phyloP scores from a whole-genome alignment of 148 eudicot species.

The Bassia scoparia region DNA sequence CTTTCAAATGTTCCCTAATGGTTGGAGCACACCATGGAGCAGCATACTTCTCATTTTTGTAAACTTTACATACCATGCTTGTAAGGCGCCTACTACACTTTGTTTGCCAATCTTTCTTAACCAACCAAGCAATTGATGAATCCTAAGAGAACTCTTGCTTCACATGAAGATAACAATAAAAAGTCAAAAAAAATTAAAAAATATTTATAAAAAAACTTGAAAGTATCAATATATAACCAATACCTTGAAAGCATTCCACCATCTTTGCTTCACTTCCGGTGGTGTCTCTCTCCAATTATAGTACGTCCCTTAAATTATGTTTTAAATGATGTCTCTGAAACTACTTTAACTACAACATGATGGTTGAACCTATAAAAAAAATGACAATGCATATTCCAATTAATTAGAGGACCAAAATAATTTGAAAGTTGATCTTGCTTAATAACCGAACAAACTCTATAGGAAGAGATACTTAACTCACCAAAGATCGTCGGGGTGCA shows the following conservation, averaged over 20 bases:
- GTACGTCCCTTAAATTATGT: background rate
- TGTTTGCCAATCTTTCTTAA: background rate
- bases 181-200: too few species aligned
- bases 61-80: background rate
- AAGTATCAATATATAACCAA: background rate
- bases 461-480: too few species aligned
- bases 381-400: too few species aligned
- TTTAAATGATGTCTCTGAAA: background rate
- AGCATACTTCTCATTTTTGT: background rate
- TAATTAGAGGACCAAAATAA: too few species aligned
- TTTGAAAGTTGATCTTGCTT: too few species aligned
- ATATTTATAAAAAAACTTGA: too few species aligned
- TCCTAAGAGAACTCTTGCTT: background rate
- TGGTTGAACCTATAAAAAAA: background rate
- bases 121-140: background rate
- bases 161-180: too few species aligned
- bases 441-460: too few species aligned
- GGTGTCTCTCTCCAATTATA: background rate
- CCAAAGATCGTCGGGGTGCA: too few species aligned
- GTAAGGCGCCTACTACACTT: background rate
- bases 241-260: background rate
- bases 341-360: background rate
- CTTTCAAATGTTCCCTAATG: too few species aligned
- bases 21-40: too few species aligned
- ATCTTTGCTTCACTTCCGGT: too few species aligned